These are phyloP conservation scores for Syncephalastrum sp. DNA, from an alignment of 371 early-diverging fungal species.

Conservation along the genomic window DNA sequence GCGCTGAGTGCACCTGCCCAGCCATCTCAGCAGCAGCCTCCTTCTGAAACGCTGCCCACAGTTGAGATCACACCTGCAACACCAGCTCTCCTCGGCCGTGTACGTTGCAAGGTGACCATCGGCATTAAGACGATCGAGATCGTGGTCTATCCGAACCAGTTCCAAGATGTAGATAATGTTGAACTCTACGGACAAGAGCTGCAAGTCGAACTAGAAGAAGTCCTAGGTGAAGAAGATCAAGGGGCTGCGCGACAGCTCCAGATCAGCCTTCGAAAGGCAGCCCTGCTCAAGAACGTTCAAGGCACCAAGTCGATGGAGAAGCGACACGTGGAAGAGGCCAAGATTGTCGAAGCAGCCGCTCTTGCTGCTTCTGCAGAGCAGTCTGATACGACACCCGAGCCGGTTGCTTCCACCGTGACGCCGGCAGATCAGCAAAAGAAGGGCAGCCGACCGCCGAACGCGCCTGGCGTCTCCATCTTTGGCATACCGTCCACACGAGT, in stretches of 20 bases:
- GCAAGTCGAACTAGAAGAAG: slow-evolving; percentile 18
- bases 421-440: slow-evolving; percentile 18
- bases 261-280: slow-evolving; percentile 30
- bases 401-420: slow-evolving; percentile 27
- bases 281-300: slow-evolving; percentile 46
- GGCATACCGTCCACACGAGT: slow-evolving; percentile 55
- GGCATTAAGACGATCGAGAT: slow-evolving; percentile 27
- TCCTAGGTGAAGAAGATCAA: slow-evolving; percentile 11
- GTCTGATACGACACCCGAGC: not conserved
- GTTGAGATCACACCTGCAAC: not conserved
- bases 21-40: slow-evolving; percentile 3
- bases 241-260: slow-evolving; percentile 22
- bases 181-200: slow-evolving; percentile 42
- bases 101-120: not conserved
- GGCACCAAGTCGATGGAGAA: slow-evolving; percentile 30
- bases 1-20: not conserved
- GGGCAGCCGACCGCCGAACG: slow-evolving; percentile 9
- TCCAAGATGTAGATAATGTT: slow-evolving; percentile 73
- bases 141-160: slow-evolving; percentile 65
- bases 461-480: slow-evolving; percentile 55
- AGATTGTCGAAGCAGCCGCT: not conserved
- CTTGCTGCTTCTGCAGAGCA: no score
- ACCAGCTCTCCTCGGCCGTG: not conserved
- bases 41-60: not conserved
- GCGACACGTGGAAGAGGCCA: slow-evolving; percentile 12